Evolutionary conservation across 768 basidiomycete species (phyloP).

Genomic region (Cyclocybe cylindracea): DNA sequence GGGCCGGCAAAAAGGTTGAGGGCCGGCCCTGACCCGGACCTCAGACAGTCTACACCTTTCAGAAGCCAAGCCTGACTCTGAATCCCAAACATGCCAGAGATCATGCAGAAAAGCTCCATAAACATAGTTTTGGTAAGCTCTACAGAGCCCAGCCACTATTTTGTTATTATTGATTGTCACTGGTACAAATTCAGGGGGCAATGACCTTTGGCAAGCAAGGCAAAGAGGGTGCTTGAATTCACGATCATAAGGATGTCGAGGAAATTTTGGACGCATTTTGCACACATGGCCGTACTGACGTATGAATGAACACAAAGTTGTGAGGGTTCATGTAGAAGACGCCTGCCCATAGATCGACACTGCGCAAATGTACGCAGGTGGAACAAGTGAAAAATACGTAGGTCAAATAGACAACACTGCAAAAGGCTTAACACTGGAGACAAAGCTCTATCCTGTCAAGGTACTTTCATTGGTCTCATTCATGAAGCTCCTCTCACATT

Average conservation of each 20-base stretch:
- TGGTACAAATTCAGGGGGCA: constrained; percentile 38
- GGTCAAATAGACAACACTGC: constrained; percentile 50
- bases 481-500: not conserved
- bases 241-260: constrained; percentile 47
- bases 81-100: no score
- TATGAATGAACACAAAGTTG: constrained; percentile 22
- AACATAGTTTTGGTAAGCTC: no score
- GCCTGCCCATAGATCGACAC: constrained; percentile 44
- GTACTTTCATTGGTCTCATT: constrained; percentile 10
- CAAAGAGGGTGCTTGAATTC: constrained; percentile 48
- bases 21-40: no score
- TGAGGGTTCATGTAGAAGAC: constrained; percentile 2
- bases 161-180: not conserved
- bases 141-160: no score
- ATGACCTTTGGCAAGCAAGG: constrained; percentile 58
- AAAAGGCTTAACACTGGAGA: constrained; percentile 37
- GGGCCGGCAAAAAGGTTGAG: no score
- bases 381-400: constrained; percentile 59
- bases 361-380: constrained; percentile 48
- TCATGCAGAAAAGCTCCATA: no score
- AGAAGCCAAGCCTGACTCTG: no score
- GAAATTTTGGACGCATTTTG: constrained; percentile 56
- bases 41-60: no score
- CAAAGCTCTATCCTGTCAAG: constrained; percentile 53
- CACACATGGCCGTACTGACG: constrained; percentile 56